Percentiles rank a stretch among this genome's conserved stretches.
Evolutionary conservation across 2,329 filamentous ascomycete species (phyloP).

Genomic region (Tolypocladium pustulatum): DNA sequence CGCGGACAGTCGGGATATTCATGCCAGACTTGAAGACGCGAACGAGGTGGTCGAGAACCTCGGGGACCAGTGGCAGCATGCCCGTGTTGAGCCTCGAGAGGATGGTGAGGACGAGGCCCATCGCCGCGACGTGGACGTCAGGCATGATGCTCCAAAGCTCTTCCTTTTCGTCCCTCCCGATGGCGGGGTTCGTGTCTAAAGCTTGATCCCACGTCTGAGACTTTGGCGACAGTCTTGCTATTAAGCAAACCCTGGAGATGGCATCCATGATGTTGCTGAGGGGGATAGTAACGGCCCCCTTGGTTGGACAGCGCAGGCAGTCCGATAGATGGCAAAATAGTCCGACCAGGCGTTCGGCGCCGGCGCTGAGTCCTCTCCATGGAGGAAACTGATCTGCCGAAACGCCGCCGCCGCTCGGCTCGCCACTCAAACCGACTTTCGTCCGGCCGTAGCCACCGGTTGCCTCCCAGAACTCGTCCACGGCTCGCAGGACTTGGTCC

Average conservation of each 20-base stretch:
- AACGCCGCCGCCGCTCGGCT: constrained; percentile 35
- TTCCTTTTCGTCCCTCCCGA: constrained; percentile 72
- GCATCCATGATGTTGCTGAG: constrained; percentile 60
- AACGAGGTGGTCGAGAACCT: constrained; percentile 58
- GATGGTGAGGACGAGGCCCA: constrained; percentile 50
- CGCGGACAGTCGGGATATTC: constrained; percentile 43
- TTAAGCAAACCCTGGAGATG: constrained; percentile 56
- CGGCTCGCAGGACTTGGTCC: constrained; percentile 66
- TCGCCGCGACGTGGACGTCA: constrained; percentile 59
- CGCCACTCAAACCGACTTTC: constrained; percentile 31
- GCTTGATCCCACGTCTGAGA: constrained; percentile 36
- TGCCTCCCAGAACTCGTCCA: constrained; percentile 75
- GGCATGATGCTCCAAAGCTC: constrained; percentile 66
- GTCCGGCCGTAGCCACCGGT: constrained; percentile 37
- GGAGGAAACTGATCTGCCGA: constrained; percentile 42
- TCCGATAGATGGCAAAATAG: constrained; percentile 55
- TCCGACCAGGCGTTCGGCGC: constrained; percentile 56
- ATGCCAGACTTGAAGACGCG: constrained; percentile 58
- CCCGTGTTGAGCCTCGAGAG: constrained; percentile 46
- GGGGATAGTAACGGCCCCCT: constrained; percentile 54
- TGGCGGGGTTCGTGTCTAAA: constrained; percentile 58
- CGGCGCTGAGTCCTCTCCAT: constrained; percentile 69
- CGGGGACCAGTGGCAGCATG: constrained; percentile 49
- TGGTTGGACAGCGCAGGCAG: constrained; percentile 54
- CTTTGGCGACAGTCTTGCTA: constrained; percentile 42